Conservation (phyloP, 441 rosid species). For the Isatis lusitanica region DNA sequence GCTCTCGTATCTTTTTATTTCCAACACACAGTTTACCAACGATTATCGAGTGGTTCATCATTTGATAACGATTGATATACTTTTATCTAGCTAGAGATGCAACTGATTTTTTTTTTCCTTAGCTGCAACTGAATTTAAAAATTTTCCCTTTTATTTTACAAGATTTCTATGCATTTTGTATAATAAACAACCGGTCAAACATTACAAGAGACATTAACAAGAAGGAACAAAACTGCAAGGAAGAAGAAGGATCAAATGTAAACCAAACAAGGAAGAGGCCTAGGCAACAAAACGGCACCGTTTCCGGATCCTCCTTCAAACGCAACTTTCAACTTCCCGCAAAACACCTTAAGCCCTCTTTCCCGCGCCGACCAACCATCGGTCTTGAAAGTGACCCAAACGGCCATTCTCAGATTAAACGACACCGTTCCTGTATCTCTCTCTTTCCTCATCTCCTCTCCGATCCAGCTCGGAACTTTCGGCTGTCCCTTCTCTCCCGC, state of each 20-base stretch:
- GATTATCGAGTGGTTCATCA: not conserved
- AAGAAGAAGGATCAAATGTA: constrained; percentile 20
- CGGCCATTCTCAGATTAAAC: constrained; percentile 38
- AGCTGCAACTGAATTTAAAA: too few relatives aligned
- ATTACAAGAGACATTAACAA: not conserved
- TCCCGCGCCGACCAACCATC: constrained; percentile 41
- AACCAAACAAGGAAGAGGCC: constrained; percentile 42
- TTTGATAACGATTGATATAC: too few relatives aligned
- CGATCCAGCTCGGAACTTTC: constrained; percentile 26
- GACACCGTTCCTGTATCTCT: constrained; percentile 37
- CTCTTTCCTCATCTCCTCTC: constrained; percentile 43
- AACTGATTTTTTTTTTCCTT: not conserved
- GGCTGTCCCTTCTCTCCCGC: constrained; percentile 33
- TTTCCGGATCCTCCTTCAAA: constrained; percentile 34
- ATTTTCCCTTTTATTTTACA: not conserved
- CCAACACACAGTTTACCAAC: not conserved
- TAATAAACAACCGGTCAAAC: not conserved
- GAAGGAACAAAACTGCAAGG: not conserved
- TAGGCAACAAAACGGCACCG: constrained; percentile 39
- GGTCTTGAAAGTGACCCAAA: constrained; percentile 40
- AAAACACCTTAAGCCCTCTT: constrained; percentile 39
- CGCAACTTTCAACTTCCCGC: constrained; percentile 43
- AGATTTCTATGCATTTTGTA: not conserved
- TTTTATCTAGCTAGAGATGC: not conserved
- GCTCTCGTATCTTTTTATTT: not conserved